These are phyloP conservation scores for Acaromyces ingoldii DNA, from an alignment of 1,284 basidiomycete species.

Conservation along the genomic window DNA sequence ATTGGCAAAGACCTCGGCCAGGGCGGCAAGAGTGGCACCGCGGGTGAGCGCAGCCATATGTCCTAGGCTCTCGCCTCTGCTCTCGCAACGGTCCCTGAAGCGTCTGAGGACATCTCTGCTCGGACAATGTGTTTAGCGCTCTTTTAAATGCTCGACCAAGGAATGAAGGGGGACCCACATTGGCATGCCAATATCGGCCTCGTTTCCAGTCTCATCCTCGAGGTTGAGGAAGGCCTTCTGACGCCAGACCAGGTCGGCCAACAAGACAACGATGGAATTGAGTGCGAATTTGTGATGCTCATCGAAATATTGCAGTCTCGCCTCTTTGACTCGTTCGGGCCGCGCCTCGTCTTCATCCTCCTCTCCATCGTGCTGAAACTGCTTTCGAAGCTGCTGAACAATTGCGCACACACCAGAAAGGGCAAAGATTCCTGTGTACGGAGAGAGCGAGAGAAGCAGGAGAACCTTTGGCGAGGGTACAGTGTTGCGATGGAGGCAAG, in stretches of 20 bases:
- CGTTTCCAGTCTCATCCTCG: background rate
- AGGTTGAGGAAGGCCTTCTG: background rate
- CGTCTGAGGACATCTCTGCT: too few species aligned
- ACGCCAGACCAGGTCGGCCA: conserved; percentile 3
- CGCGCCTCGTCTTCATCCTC: background rate
- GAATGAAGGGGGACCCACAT: background rate
- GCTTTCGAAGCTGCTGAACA: background rate
- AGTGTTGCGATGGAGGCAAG: too few species aligned
- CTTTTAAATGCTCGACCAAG: too few species aligned
- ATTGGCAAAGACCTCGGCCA: background rate
- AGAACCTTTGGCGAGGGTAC: too few species aligned
- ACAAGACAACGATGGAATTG: background rate
- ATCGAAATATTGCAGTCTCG: background rate
- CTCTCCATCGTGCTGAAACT: background rate
- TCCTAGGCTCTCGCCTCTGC: background rate
- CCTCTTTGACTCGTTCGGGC: background rate
- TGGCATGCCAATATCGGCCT: background rate
- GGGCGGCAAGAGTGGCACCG: background rate
- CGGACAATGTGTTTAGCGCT: too few species aligned
- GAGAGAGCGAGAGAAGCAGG: too few species aligned
- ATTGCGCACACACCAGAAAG: background rate
- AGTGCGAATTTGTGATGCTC: background rate
- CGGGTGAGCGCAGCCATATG: background rate
- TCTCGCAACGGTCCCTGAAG: background rate
- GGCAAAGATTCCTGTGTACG: too few species aligned